These are phyloP conservation scores for Trichoderma pleuroti DNA, from an alignment of 2,329 filamentous ascomycete species.

Conservation along the genomic window DNA sequence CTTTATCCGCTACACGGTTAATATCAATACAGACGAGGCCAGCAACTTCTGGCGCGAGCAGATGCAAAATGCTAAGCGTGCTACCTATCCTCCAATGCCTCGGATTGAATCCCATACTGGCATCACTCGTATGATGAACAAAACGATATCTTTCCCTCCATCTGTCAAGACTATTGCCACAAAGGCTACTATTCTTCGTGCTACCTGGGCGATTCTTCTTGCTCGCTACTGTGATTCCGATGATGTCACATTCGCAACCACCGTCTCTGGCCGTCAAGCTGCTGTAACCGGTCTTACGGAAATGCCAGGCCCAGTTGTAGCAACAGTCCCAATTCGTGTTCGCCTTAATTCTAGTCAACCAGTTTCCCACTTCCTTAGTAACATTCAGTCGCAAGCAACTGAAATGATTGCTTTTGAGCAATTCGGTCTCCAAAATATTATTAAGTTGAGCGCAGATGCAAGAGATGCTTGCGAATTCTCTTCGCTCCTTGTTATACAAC, in stretches of 20 bases:
- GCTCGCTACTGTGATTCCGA: slow-evolving; percentile 20
- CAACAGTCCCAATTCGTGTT: slow-evolving; percentile 22
- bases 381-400: slow-evolving; percentile 21
- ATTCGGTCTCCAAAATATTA: slow-evolving; percentile 21
- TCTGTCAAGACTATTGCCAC: neutral
- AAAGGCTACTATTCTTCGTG: slow-evolving; percentile 22
- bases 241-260: slow-evolving; percentile 25
- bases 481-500: slow-evolving; percentile 13
- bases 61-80: neutral
- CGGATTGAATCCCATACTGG: neutral
- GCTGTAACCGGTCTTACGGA: slow-evolving; percentile 16
- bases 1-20: slow-evolving; percentile 19
- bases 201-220: slow-evolving; percentile 25
- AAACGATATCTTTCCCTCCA: slow-evolving; percentile 4
- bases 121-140: neutral
- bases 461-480: slow-evolving; percentile 13
- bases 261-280: slow-evolving; percentile 23
- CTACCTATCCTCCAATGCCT: slow-evolving; percentile 5
- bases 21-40: neutral
- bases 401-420: slow-evolving; percentile 26
- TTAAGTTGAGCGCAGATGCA: neutral
- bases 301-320: slow-evolving; percentile 21
- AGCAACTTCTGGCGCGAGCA: slow-evolving; percentile 4
- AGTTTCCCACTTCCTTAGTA: slow-evolving; percentile 8
- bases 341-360: slow-evolving; percentile 13